Evolutionary conservation across 371 early-diverging fungal genomes (phyloP), one percentile per base, ranked within the genome.

Genomic region (Haplosporangium sp.): DNA sequence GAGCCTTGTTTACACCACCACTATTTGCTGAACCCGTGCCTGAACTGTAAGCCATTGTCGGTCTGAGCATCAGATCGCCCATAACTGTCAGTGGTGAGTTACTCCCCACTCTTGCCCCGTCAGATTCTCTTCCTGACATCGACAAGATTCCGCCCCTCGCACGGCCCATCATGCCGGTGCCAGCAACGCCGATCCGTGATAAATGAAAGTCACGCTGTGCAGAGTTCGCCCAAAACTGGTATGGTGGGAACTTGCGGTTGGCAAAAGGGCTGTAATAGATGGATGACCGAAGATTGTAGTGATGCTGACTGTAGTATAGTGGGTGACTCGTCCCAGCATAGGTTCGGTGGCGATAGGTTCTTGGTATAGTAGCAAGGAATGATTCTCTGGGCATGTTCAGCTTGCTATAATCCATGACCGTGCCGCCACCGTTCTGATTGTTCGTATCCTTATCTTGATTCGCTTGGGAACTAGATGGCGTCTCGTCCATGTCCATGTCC

Each of bases 131-230:
- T 16, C 45, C 54, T 29, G 53, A 18, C 7, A 53, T 40, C 20
- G 59, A 56, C 40, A 37, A 38, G 11, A 36, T 10, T 2, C 29
- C 52, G 6, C 55, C 55, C 23, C 16, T 55, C 36, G 36, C 12
- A 47, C 12, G 48, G 52, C 37, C 18, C 8, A 50, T n/a, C 47
- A 36, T 36, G 59, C 23, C 11, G 48, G 29, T n/a, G 45, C 13
- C 36, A 40, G n/a, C 43, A 1, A 59, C 58, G 11, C 73, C 73
- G 13, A 73, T 73, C 40, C 67, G 67, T 16, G 67, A 50, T 48
- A 73, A 9, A 37, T 73, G 73, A 40, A 62, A 73, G 23, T 73
- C 67, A 9, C 73, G 62, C 13, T 73, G 73, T 7, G 73, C 73
- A 20, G 73, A 73, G 2, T 52, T 46, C 9, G 67, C 59, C 73